phyloP scores from a whole-genome alignment of 441 rosid genomes.

The Theobroma grandiflorum region DNA sequence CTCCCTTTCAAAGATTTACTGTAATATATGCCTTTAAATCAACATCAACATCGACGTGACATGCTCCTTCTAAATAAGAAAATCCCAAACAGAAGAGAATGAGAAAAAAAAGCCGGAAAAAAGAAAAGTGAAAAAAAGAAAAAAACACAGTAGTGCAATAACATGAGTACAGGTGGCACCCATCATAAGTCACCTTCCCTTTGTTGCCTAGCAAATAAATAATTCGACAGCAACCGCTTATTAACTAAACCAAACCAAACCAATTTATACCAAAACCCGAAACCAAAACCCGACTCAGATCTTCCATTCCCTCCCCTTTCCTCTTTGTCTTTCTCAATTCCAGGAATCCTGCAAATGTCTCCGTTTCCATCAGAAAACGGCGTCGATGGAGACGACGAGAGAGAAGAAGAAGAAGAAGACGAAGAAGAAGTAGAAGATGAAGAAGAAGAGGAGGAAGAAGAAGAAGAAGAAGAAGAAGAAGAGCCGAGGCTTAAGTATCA shows the following conservation, averaged over 20 bases:
- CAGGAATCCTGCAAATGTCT: slow-evolving; percentile 61
- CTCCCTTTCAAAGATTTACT: too few relatives aligned
- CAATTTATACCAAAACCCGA: neutral
- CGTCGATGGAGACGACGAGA: slow-evolving; percentile 90
- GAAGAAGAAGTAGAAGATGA: slow-evolving; percentile 54
- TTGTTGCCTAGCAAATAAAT: slow-evolving; percentile 62
- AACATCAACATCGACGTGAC: neutral
- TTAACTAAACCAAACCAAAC: neutral
- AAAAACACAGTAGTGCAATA: neutral
- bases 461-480: slow-evolving; percentile 74
- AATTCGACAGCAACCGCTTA: slow-evolving; percentile 17
- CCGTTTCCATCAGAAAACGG: slow-evolving; percentile 90
- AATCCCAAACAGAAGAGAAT: slow-evolving; percentile 10
- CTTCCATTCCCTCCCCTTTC: neutral
- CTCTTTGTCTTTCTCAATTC: neutral
- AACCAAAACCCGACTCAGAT: slow-evolving; percentile 11
- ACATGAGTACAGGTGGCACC: slow-evolving; percentile 41
- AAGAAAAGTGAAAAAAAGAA: neutral
- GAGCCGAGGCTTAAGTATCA: slow-evolving; percentile 98
- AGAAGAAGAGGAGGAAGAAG: slow-evolving; percentile 65
- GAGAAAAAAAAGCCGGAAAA: neutral
- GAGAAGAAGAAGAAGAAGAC: slow-evolving; percentile 60
- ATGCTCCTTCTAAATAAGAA: neutral
- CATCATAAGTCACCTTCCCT: slow-evolving; percentile 31
- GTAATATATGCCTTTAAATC: too few relatives aligned